Conservation (phyloP, 129 eudicot genomes). For the Ambrosia trifida region DNA sequence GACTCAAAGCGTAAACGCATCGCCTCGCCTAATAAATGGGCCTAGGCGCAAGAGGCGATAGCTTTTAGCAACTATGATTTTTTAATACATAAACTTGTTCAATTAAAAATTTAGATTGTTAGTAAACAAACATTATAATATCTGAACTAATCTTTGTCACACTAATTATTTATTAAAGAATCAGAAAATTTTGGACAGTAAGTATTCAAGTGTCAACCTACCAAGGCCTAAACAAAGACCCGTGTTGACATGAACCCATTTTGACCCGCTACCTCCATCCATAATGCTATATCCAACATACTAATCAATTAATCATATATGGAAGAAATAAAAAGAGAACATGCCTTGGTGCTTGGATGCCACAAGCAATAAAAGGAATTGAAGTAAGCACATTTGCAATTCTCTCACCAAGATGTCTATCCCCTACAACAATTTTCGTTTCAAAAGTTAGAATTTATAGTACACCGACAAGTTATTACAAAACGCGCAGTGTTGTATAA, state of each 20-base stretch:
- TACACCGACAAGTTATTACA: neutral
- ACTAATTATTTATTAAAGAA: neutral
- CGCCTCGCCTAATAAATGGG: no score
- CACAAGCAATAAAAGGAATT: slow-evolving; percentile 87
- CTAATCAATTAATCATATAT: slow-evolving; percentile 17
- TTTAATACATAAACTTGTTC: neutral
- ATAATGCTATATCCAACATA: neutral
- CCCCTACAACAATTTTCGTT: slow-evolving; percentile 48
- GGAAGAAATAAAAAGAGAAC: slow-evolving; percentile 15
- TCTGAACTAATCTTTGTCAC: neutral
- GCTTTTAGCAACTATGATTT: no score
- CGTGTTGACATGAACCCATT: neutral
- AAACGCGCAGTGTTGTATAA: slow-evolving; percentile 1
- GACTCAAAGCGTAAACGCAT: no score
- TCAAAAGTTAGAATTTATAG: neutral
- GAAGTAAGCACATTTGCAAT: slow-evolving; percentile 87
- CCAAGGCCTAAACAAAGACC: neutral
- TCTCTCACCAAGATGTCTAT: slow-evolving; percentile 68
- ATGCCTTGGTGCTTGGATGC: slow-evolving; percentile 84
- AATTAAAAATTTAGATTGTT: neutral
- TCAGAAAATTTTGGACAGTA: neutral
- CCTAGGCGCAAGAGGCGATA: no score
- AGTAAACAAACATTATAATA: neutral
- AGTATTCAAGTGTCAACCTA: neutral
- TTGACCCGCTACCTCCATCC: neutral